Evolutionary conservation across 352 stramenopile genomes (phyloP).

Genomic region (Phytophthora chlamydospora): DNA sequence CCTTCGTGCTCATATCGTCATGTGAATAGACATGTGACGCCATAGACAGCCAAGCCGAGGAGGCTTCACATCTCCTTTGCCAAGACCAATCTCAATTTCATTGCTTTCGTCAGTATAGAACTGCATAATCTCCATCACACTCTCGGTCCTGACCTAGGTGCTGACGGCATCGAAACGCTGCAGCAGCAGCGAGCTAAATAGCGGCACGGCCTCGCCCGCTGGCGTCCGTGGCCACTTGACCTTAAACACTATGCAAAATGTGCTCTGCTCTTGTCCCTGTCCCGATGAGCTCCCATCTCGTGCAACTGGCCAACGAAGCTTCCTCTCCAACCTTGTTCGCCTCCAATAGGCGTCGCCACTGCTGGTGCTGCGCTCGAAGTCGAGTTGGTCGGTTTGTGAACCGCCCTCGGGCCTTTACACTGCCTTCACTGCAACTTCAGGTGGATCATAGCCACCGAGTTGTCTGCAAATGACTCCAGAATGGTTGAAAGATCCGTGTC

Average conservation of each 20-base stretch:
- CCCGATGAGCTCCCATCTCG: slow-evolving; percentile 39
- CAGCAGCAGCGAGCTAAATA: slow-evolving; percentile 55
- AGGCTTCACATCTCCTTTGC: too few relatives aligned
- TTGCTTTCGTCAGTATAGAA: slow-evolving; percentile 68
- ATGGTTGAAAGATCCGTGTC: slow-evolving; percentile 63
- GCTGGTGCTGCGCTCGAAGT: slow-evolving; percentile 16
- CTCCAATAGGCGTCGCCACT: slow-evolving; percentile 10
- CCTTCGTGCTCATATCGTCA: too few relatives aligned
- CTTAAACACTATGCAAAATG: slow-evolving; percentile 76
- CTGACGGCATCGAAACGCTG: slow-evolving; percentile 68
- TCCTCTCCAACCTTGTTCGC: slow-evolving; percentile 7
- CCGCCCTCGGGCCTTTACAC: slow-evolving; percentile 23
- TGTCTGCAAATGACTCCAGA: slow-evolving; percentile 44
- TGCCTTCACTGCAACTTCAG: slow-evolving; percentile 22
- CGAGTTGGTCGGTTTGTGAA: slow-evolving; percentile 18
- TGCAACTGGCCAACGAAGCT: slow-evolving; percentile 15
- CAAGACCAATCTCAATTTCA: too few relatives aligned
- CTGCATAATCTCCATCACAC: slow-evolving; percentile 56
- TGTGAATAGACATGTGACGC: too few relatives aligned
- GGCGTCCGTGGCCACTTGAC: slow-evolving; percentile 56
- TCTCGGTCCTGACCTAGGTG: slow-evolving; percentile 67
- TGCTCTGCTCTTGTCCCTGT: slow-evolving; percentile 63
- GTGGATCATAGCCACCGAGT: slow-evolving; percentile 24
- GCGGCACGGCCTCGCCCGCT: slow-evolving; percentile 15
- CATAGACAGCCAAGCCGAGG: too few relatives aligned